phyloP scores from a whole-genome alignment of 2,329 filamentous ascomycete species.

The Penicillium digitatum region DNA sequence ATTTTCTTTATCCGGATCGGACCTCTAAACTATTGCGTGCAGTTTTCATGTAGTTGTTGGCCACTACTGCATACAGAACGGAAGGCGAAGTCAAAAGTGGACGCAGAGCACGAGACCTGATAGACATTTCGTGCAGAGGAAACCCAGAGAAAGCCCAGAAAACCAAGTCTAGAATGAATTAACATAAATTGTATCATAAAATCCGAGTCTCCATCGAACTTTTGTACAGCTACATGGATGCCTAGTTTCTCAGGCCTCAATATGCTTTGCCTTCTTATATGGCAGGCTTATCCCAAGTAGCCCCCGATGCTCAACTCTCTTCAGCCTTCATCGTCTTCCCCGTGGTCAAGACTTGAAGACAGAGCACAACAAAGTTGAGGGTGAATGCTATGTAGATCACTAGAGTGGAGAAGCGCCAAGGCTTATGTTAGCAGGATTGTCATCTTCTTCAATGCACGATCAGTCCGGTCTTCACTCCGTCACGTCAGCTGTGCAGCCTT shows the following conservation, averaged over 20 bases:
- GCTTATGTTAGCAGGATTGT: conserved; percentile 23
- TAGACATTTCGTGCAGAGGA: not conserved
- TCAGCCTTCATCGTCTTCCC: not conserved
- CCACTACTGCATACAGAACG: not conserved
- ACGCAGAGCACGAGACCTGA: not conserved
- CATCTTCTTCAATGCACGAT: conserved; percentile 14
- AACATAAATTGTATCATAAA: not conserved
- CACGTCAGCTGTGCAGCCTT: conserved; percentile 9
- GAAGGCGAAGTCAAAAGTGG: not conserved
- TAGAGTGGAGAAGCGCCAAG: conserved; percentile 18
- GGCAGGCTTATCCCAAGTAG: not conserved
- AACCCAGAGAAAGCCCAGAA: not conserved
- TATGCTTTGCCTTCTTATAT: not conserved
- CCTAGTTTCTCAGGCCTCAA: not conserved
- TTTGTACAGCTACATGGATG: not conserved
- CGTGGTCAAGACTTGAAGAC: not conserved
- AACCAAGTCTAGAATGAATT: not conserved
- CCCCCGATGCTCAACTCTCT: not conserved
- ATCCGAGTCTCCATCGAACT: not conserved
- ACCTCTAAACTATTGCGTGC: no score
- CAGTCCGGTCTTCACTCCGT: conserved; percentile 13
- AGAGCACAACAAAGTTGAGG: not conserved
- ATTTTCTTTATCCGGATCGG: no score
- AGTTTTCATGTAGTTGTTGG: not conserved
- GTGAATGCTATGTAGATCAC: not conserved